A percentile compares a stretch with the other conserved stretches of the same genome.
Conservation (phyloP, 1,139 yeast genomes). For the Magnusiomyces sp. region DNA sequence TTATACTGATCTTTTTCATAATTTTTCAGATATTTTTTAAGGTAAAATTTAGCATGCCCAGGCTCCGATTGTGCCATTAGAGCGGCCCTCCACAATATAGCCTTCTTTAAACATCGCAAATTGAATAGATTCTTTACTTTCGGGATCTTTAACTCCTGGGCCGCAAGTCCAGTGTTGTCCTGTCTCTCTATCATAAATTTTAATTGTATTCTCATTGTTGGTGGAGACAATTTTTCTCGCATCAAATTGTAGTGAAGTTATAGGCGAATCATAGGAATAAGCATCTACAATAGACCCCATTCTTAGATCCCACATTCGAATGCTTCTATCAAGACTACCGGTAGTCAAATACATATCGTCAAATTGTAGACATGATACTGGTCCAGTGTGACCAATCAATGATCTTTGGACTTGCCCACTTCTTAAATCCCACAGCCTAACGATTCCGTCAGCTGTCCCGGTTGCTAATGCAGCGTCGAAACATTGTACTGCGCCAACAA, state of each 20-base stretch:
- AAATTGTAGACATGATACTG: conserved; percentile 61
- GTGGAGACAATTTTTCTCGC: conserved; percentile 45
- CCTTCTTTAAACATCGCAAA: conserved; percentile 49
- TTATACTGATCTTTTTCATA: background rate
- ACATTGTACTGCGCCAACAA: conserved; percentile 53
- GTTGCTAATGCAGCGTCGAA: conserved; percentile 67
- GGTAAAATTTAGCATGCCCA: conserved; percentile 43
- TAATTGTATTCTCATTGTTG: conserved; percentile 41
- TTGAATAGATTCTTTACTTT: conserved; percentile 25
- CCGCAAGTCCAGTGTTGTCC: conserved; percentile 48
- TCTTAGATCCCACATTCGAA: conserved; percentile 65
- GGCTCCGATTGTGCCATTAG: conserved; percentile 48
- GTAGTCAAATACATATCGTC: conserved; percentile 55
- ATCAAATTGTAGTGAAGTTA: conserved; percentile 49
- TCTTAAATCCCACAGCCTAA: conserved; percentile 68
- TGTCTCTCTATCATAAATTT: conserved; percentile 47
- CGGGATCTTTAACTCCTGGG: conserved; percentile 26
- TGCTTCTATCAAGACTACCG: conserved; percentile 56
- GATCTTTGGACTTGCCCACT: conserved; percentile 60
- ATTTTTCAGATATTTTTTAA: conserved; percentile 2
- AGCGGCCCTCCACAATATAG: conserved; percentile 54
- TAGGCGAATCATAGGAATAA: conserved; percentile 47
- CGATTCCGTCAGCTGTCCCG: conserved; percentile 69
- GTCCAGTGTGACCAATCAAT: conserved; percentile 61
- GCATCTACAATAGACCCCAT: conserved; percentile 56